Percentiles rank a stretch among this genome's conserved stretches.
These are phyloP conservation scores for Piloderma croceum DNA, from an alignment of 768 basidiomycete genomes.

Conservation along the genomic window DNA sequence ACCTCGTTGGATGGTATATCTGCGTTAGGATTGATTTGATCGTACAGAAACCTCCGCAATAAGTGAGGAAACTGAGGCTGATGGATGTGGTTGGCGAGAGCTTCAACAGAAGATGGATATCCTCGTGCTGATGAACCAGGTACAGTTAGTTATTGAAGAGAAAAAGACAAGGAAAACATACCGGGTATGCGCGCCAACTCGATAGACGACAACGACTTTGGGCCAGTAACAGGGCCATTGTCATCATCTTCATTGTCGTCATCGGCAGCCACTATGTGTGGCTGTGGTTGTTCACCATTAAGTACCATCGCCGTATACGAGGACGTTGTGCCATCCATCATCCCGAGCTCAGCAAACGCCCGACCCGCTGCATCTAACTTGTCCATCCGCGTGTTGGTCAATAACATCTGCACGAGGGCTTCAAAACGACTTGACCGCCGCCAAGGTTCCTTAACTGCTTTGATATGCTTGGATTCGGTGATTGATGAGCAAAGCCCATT, in stretches of 20 bases:
- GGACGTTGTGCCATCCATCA: constrained; percentile 13
- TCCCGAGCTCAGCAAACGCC: background rate
- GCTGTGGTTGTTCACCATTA: background rate
- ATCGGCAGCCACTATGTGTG: background rate
- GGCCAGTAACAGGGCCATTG: constrained; percentile 3
- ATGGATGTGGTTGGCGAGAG: constrained; percentile 4
- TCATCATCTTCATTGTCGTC: constrained; percentile 6
- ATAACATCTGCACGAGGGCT: constrained; percentile 10
- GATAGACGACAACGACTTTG: constrained; percentile 6
- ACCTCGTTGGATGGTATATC: background rate
- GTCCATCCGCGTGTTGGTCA: constrained; percentile 9
- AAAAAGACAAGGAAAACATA: constrained; percentile 1
- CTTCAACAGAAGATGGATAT: background rate
- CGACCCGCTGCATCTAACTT: constrained; percentile 4
- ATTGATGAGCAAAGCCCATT: constrained; percentile 22
- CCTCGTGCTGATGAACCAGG: background rate
- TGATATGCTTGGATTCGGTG: constrained; percentile 13
- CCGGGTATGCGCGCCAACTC: constrained; percentile 9
- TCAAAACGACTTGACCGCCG: constrained; percentile 3
- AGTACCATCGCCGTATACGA: constrained; percentile 6
- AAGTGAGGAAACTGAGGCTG: constrained; percentile 10
- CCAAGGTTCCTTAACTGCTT: constrained; percentile 13
- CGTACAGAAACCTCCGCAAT: constrained; percentile 13
- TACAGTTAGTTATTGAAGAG: background rate
- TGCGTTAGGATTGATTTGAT: constrained; percentile 4